Evolutionary conservation across 176 grass and related monocot genomes (phyloP).

Genomic region (Oryza meyeriana): DNA sequence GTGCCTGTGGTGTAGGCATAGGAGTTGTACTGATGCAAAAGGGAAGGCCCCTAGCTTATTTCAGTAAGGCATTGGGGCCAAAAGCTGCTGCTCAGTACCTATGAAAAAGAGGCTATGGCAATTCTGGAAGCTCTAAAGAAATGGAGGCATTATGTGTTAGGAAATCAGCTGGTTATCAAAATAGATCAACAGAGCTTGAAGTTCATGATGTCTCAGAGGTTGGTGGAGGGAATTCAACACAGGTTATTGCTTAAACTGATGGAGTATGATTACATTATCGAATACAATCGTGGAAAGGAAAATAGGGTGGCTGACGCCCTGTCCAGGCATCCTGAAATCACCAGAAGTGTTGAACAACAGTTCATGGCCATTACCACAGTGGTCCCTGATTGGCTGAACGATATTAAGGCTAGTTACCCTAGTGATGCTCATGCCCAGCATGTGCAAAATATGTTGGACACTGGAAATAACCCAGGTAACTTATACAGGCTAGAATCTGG

Average conservation of each 20-base stretch:
- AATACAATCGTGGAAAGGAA: not conserved
- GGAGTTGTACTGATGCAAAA: too few relatives aligned
- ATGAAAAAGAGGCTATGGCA: not conserved
- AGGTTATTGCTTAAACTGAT: not conserved
- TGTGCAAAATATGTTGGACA: rapidly evolving
- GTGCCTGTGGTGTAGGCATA: not conserved
- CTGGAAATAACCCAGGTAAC: too few relatives aligned
- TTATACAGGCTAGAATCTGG: rapidly evolving
- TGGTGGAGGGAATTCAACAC: too few relatives aligned
- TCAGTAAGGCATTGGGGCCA: too few relatives aligned
- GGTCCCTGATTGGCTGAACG: rapidly evolving
- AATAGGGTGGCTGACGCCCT: not conserved
- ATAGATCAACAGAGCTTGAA: not conserved
- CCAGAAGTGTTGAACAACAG: too few relatives aligned
- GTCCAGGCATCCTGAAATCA: too few relatives aligned
- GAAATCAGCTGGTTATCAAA: rapidly evolving
- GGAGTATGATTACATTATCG: not conserved
- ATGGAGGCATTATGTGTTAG: not conserved
- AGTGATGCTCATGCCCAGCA: rapidly evolving
- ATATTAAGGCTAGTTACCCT: rapidly evolving
- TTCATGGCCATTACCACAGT: too few relatives aligned
- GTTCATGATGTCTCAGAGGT: too few relatives aligned
- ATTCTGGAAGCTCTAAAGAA: not conserved
- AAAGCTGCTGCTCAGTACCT: not conserved
- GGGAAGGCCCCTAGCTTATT: too few relatives aligned